Evolutionary conservation across 2,329 filamentous ascomycete genomes (phyloP).

Genomic region (Neophaeococcomyces mojaviensis): DNA sequence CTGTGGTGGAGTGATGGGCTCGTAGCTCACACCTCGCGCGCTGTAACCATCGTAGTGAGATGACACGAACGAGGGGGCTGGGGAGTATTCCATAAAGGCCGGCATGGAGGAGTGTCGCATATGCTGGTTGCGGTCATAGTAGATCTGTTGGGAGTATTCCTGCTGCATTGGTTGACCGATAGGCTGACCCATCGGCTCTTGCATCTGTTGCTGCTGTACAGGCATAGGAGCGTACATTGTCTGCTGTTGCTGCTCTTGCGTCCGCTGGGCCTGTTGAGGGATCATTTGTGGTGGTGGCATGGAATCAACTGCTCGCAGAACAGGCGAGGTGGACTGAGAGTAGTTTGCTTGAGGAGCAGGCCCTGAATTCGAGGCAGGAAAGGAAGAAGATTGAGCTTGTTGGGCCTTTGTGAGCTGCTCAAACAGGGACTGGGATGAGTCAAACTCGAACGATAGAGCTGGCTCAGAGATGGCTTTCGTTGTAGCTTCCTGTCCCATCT

Average conservation of each 20-base stretch:
- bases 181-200: constrained; percentile 39
- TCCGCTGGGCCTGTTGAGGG: constrained; percentile 50
- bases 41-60: constrained; percentile 98
- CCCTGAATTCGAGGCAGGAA: constrained; percentile 67
- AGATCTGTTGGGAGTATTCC: constrained; percentile 74
- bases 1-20: constrained; percentile 93
- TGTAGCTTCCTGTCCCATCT: constrained; percentile 97
- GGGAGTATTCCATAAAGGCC: constrained; percentile 95
- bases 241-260: constrained; percentile 56
- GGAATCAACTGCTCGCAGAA: constrained; percentile 81
- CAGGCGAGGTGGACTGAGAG: constrained; percentile 77
- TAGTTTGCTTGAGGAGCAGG: constrained; percentile 42
- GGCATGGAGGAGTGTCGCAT: constrained; percentile 98
- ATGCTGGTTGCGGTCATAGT: constrained; percentile 69
- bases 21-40: constrained; percentile 89
- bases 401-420: constrained; percentile 99
- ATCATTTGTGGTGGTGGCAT: constrained; percentile 91
- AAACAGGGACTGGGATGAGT: constrained; percentile 96
- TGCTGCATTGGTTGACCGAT: constrained; percentile 63
- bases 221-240: constrained; percentile 68
- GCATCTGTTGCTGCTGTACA: constrained; percentile 58
- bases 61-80: constrained; percentile 95
- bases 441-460: constrained; percentile 95
- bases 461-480: constrained; percentile 96
- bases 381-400: constrained; percentile 96